phyloP scores from a whole-genome alignment of 1,284 basidiomycete genomes.

The Ustilago loliicola region DNA sequence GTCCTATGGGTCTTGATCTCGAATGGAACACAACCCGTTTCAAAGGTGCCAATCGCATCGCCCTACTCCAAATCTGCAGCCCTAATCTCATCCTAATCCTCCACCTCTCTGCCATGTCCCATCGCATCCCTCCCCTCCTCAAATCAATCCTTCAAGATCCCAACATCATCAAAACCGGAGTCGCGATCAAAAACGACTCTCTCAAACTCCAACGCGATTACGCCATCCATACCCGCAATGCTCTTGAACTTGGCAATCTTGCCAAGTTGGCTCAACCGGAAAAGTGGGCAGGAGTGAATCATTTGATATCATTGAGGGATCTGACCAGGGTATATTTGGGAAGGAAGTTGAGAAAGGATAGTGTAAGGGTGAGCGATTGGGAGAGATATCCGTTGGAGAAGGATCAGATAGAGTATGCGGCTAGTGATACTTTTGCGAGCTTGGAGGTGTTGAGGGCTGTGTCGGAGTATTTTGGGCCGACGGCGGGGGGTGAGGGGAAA shows the following conservation, averaged over 20 bases:
- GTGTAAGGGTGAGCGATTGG: slow-evolving; percentile 56
- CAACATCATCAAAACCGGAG: slow-evolving; percentile 55
- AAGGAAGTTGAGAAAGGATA: slow-evolving; percentile 48
- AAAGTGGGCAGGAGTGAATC: slow-evolving; percentile 26
- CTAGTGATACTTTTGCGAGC: slow-evolving; percentile 57
- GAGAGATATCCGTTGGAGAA: slow-evolving; percentile 28
- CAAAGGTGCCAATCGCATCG: slow-evolving; percentile 26
- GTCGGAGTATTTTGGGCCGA: slow-evolving; percentile 18
- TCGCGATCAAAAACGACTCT: slow-evolving; percentile 56
- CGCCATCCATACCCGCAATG: slow-evolving; percentile 36
- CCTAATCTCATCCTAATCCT: slow-evolving; percentile 48
- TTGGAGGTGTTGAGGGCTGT: slow-evolving; percentile 57
- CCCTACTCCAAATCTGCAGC: slow-evolving; percentile 54
- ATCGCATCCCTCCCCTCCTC: slow-evolving; percentile 30
- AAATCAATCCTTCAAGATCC: slow-evolving; percentile 45
- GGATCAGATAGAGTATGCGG: slow-evolving; percentile 61
- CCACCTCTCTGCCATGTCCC: slow-evolving; percentile 52
- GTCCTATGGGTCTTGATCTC: slow-evolving; percentile 57
- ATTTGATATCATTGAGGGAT: slow-evolving; percentile 58
- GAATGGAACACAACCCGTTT: slow-evolving; percentile 54
- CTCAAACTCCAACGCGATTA: slow-evolving; percentile 61
- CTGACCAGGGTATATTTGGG: slow-evolving; percentile 56
- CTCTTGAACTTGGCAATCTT: slow-evolving; percentile 53
- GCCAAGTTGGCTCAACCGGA: slow-evolving; percentile 49
- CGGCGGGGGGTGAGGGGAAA: background rate